These are phyloP conservation scores for Hanseniaspora jakobsenii DNA, from an alignment of 805 yeast genomes.

Conservation along the genomic window DNA sequence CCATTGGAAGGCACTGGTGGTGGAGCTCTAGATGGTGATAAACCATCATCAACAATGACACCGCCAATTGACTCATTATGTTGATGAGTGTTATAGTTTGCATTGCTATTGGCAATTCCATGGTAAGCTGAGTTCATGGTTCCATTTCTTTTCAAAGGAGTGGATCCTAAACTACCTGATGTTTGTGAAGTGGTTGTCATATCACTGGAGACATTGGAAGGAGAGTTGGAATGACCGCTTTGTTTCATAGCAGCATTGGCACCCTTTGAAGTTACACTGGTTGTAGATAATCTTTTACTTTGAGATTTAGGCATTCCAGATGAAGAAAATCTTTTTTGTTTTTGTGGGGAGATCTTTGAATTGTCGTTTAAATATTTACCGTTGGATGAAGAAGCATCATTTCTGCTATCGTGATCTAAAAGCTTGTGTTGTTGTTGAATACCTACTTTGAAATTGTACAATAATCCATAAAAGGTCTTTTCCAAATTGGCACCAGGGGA, in stretches of 20 bases:
- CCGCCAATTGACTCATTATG: slow-evolving; percentile 20
- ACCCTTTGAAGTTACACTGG: slow-evolving; percentile 33
- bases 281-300: slow-evolving; percentile 31
- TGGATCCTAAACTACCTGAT: slow-evolving; percentile 14
- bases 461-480: slow-evolving; percentile 65
- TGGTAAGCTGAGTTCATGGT: slow-evolving; percentile 3
- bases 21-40: slow-evolving; percentile 10
- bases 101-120: not conserved
- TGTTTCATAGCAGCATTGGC: slow-evolving; percentile 24
- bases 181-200: slow-evolving; percentile 17
- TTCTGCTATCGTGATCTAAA: slow-evolving; percentile 23
- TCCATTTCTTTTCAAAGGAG: slow-evolving; percentile 16
- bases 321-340: slow-evolving; percentile 13
- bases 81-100: slow-evolving; percentile 12
- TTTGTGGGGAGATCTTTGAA: slow-evolving; percentile 18
- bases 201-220: slow-evolving; percentile 23
- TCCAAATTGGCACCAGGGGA: slow-evolving; percentile 55
- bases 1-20: slow-evolving; percentile 12
- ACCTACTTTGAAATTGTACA: slow-evolving; percentile 62
- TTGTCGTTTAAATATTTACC: slow-evolving; percentile 25
- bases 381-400: too few species aligned
- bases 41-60: slow-evolving; percentile 17
- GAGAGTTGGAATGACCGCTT: slow-evolving; percentile 17
- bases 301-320: slow-evolving; percentile 23
- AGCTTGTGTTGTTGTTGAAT: slow-evolving; percentile 18